Evolutionary conservation across 495 filamentous ascomycete genomes (phyloP).

Genomic region (Lasiosphaeriaceae sp.): DNA sequence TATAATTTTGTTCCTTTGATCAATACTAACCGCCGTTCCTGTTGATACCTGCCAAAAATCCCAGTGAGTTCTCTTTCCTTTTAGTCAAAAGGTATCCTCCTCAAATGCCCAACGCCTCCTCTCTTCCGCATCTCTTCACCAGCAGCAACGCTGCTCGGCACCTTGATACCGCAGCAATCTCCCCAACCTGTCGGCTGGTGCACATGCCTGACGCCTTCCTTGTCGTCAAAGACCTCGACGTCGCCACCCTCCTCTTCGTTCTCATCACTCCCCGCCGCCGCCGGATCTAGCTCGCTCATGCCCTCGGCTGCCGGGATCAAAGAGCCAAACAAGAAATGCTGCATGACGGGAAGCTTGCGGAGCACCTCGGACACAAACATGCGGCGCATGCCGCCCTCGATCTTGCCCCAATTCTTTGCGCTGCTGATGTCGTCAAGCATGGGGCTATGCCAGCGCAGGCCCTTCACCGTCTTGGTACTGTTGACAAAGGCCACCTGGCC

Average conservation of each 20-base stretch:
- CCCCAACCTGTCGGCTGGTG: conserved; percentile 75
- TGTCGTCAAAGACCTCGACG: conserved; percentile 54
- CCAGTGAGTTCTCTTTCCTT: not conserved
- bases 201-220: conserved; percentile 61
- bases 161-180: conserved; percentile 98
- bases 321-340: conserved; percentile 91
- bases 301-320: conserved; percentile 74
- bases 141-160: conserved; percentile 88
- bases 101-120: conserved; percentile 56
- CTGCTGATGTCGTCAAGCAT: conserved; percentile 98
- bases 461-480: conserved; percentile 92
- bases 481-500: conserved; percentile 93
- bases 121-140: conserved; percentile 80
- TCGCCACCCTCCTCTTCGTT: conserved; percentile 52
- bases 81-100: conserved; percentile 90
- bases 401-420: conserved; percentile 87
- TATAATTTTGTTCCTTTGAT: not conserved
- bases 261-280: conserved; percentile 31
- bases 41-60: not conserved
- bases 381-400: conserved; percentile 89
- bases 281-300: conserved; percentile 65
- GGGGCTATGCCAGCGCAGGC: conserved; percentile 92
- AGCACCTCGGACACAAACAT: conserved; percentile 96
- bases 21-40: not conserved
- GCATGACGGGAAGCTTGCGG: conserved; percentile 93